A percentile compares a stretch with the other conserved stretches of the same genome.
phyloP scores from a whole-genome alignment of 441 rosid genomes.

The Caryocar brasiliense region DNA sequence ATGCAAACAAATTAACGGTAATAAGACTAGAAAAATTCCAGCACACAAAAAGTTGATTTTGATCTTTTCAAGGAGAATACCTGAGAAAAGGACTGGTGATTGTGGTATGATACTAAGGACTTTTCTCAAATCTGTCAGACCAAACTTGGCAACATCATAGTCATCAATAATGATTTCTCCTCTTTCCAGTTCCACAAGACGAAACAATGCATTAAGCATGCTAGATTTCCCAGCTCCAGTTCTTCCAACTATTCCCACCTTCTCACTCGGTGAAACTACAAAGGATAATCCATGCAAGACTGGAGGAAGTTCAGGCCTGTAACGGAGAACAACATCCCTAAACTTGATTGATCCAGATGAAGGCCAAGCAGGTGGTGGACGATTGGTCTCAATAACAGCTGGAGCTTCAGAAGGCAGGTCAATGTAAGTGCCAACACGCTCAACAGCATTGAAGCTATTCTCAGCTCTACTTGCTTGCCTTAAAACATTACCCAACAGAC shows the following conservation, averaged over 20 bases:
- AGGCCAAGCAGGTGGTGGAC: constrained; percentile 80
- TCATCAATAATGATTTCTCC: constrained; percentile 77
- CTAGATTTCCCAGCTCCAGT: constrained; percentile 98
- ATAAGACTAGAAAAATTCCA: not conserved
- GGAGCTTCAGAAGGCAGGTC: constrained; percentile 86
- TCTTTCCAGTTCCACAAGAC: constrained; percentile 77
- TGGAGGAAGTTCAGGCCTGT: constrained; percentile 88
- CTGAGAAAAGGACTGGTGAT: constrained; percentile 95
- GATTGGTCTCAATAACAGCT: constrained; percentile 41
- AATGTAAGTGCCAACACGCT: constrained; percentile 78
- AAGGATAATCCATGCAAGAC: constrained; percentile 79
- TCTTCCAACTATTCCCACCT: constrained; percentile 92
- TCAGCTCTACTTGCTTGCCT: constrained; percentile 89
- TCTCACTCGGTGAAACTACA: constrained; percentile 60
- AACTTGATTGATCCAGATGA: constrained; percentile 62
- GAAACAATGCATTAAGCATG: constrained; percentile 82
- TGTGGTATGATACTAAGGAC: constrained; percentile 84
- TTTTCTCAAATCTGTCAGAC: constrained; percentile 67
- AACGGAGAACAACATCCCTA: constrained; percentile 70
- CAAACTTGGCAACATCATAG: constrained; percentile 56
- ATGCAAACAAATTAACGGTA: not conserved
- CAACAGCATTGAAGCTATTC: constrained; percentile 87
- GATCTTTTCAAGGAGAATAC: constrained; percentile 20
- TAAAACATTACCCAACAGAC: constrained; percentile 61
- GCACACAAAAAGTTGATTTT: not conserved